A percentile compares a stretch with the other conserved stretches of the same genome.
These are phyloP conservation scores for Suhomyces kunorum DNA, from an alignment of 1,139 yeast species.

Conservation along the genomic window DNA sequence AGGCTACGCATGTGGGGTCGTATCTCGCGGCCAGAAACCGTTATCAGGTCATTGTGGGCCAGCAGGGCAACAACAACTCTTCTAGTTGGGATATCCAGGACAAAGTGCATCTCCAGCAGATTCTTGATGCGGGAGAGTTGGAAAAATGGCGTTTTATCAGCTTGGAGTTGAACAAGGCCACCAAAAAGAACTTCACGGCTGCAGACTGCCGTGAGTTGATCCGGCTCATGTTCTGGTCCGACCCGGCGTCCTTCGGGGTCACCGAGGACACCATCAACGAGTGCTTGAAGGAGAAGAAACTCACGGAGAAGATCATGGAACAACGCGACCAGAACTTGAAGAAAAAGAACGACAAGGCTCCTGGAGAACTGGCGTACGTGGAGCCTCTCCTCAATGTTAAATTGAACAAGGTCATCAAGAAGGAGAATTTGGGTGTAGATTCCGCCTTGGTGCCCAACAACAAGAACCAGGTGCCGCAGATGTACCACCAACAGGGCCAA, in stretches of 20 bases:
- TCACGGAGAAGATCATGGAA: conserved; percentile 40
- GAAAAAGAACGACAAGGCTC: conserved; percentile 13
- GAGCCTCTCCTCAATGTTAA: conserved; percentile 17
- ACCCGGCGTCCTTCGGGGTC: conserved; percentile 62
- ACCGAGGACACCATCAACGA: conserved; percentile 45
- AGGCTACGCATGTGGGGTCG: conserved; percentile 62
- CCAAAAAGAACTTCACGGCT: conserved; percentile 56
- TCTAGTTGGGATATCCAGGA: conserved; percentile 66
- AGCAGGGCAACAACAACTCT: conserved; percentile 73
- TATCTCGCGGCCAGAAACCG: conserved; percentile 76
- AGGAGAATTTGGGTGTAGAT: conserved; percentile 3
- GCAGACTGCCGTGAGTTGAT: conserved; percentile 59
- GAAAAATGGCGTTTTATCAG: conserved; percentile 72
- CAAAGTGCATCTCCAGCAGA: conserved; percentile 48
- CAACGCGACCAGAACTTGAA: conserved; percentile 24
- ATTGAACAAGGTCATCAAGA: conserved; percentile 8
- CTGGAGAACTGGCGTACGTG: conserved; percentile 17
- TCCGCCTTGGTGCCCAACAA: neutral
- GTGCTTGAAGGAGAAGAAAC: conserved; percentile 39
- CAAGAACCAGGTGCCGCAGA: neutral
- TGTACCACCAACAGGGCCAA: conserved; percentile 1
- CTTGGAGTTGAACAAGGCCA: conserved; percentile 58
- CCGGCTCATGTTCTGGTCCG: conserved; percentile 52
- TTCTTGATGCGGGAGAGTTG: conserved; percentile 68
- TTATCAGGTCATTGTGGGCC: conserved; percentile 80